Conservation (phyloP, 164 flowering plant species). For the Piper longum region DNA sequence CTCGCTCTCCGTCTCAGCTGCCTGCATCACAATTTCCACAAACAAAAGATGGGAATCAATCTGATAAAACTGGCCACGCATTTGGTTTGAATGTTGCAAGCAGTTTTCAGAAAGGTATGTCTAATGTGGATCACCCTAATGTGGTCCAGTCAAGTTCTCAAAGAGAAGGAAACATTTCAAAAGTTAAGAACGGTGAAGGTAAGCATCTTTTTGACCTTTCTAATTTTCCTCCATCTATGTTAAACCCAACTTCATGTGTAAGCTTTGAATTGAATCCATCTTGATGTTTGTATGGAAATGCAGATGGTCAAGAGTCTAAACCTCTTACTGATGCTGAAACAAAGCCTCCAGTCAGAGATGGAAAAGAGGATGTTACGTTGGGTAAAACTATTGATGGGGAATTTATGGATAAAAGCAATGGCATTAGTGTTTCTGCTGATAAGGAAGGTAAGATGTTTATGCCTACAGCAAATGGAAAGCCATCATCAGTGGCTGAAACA, state of each 20-base stretch:
- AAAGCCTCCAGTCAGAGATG: background rate
- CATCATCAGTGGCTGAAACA: constrained; percentile 5
- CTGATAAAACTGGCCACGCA: constrained; percentile 6
- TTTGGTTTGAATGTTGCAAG: constrained; percentile 9
- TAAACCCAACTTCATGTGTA: background rate
- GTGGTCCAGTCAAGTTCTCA: background rate
- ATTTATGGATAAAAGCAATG: background rate
- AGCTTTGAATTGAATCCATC: no score
- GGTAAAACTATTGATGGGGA: background rate
- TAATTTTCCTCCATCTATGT: background rate
- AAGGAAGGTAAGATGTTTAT: background rate
- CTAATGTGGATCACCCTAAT: constrained; percentile 9
- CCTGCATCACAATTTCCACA: background rate
- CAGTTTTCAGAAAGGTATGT: constrained; percentile 10
- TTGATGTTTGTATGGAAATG: background rate
- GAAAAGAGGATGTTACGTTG: background rate
- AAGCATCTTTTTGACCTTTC: background rate
- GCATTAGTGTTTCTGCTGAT: background rate
- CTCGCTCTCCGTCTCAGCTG: constrained; percentile 4
- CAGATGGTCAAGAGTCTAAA: background rate
- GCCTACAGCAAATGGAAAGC: constrained; percentile 2
- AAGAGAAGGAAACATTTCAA: background rate
- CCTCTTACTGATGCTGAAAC: background rate
- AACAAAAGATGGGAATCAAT: constrained; percentile 8
- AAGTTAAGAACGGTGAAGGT: background rate